Evolutionary conservation across 2,329 filamentous ascomycete species (phyloP), one percentile per base, ranked within the genome.

Genomic region (Tolypocladium amazonense): DNA sequence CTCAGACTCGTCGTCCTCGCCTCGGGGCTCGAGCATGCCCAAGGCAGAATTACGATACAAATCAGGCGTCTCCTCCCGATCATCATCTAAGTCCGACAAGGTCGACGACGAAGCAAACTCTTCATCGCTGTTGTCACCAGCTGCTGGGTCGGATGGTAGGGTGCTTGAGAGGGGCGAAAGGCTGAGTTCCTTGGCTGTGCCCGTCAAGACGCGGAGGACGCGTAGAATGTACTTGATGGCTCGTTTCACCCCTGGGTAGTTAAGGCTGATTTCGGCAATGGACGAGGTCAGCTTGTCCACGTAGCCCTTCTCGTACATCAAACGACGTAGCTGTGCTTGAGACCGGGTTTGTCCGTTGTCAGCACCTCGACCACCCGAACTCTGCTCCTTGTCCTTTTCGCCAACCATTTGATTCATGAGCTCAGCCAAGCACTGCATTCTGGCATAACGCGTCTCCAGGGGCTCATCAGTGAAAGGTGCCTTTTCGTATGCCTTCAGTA

Each of bases 291-390:
- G 77, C 56, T 93, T 89, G 30, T 89, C 84, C 62, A 97, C 87
- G 71, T 94, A 96, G 59, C 95, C 92, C 77, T 97, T 99, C 75
- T 99, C 94, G 68, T 96, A 97, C 94, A 99, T 99, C 62, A 97
- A 86, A 65, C 92, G 90, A 39, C 90, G 88, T 65, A 99, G 83
- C 69, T 96, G 92, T 67, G 88, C 87, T 63, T 92, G 88, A 9
- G 92, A 92, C 52, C 80, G 77, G 30, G 72, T 70, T 53, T 77
- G 69, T 58, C 72, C 63, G 56, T 71, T 70, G 65, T 80, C 68
- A 58, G 76, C 64, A 66, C 72, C 62, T 71, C 78, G 62, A n/a
- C 66, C 62, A 45, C 73, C 74, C 62, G 75, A 76, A 64, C 75
- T 75, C 54, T 79, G 78, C 20, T 84, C 81, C 66, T 83, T 88